These are phyloP conservation scores for Peziza echinospora DNA, from an alignment of 495 filamentous ascomycete species.

Conservation along the genomic window DNA sequence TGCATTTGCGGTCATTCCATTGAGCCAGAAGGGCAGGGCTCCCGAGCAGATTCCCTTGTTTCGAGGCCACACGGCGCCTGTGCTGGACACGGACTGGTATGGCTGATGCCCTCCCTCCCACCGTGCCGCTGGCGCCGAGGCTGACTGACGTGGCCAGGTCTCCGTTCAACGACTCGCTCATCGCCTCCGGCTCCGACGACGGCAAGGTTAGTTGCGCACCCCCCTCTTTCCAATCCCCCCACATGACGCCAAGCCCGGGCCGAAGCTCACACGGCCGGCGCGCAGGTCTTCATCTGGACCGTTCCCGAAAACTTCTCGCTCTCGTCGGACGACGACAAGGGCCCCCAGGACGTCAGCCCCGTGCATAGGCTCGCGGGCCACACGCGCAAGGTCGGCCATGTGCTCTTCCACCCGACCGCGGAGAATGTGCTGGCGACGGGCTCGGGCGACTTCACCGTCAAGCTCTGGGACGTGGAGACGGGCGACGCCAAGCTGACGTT, in stretches of 20 bases:
- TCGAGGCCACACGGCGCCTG: slow-evolving; percentile 81
- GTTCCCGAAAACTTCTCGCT: slow-evolving; percentile 78
- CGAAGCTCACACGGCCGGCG: slow-evolving; percentile 18
- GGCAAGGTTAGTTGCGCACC: slow-evolving; percentile 37
- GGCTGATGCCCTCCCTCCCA: too few species aligned
- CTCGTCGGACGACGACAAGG: slow-evolving; percentile 59
- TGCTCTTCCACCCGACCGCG: slow-evolving; percentile 90
- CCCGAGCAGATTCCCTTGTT: slow-evolving; percentile 90
- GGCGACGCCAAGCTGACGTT: slow-evolving; percentile 48
- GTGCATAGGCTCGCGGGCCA: slow-evolving; percentile 60
- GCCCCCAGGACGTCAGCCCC: slow-evolving; percentile 55
- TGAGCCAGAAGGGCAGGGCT: slow-evolving; percentile 67
- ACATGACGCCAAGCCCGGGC: slow-evolving; percentile 3
- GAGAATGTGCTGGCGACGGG: slow-evolving; percentile 89
- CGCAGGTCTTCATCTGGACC: slow-evolving; percentile 63
- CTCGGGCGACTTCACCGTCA: slow-evolving; percentile 86
- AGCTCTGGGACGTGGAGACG: slow-evolving; percentile 85
- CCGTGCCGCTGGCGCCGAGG: slow-evolving; percentile 4
- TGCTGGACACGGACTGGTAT: slow-evolving; percentile 95
- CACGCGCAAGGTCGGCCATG: slow-evolving; percentile 76
- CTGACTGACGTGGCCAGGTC: slow-evolving; percentile 38
- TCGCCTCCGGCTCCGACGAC: slow-evolving; percentile 89
- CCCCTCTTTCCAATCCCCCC: slow-evolving; percentile 21
- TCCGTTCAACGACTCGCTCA: slow-evolving; percentile 80
- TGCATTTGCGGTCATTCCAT: slow-evolving; percentile 87